Evolutionary conservation across 257 asterid species (phyloP), one percentile per base, ranked within the genome.

Genomic region (Solanum medicagineum): DNA sequence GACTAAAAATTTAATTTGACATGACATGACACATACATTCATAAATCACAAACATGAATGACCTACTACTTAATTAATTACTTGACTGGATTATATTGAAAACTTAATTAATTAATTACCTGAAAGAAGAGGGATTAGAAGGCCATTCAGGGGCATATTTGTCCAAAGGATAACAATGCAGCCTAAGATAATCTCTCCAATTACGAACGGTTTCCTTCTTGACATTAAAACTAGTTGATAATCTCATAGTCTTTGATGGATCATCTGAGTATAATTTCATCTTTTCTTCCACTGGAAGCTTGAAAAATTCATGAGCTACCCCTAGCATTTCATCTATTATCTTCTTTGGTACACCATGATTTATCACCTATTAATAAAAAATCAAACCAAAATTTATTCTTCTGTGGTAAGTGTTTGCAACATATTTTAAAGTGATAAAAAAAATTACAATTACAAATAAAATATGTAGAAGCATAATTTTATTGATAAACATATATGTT

Each of bases 101-200:
- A 13, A 71, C 3, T 13, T 0, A 15, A 71, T 26, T 49, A 49
- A n/a, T 59, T 59, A 59, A 59, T 63, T 40, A 68, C 98, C 90
- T 94, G 96, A 96, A 94, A 69, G 94, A 70, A 1, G 95, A 36
- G 13, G 98, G 99, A 69, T 91, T 94, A n/a, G 91, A 89, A 36
- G 99, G 99, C 99, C 99, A 96, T 59, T 96, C 94, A 0, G 91
- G 59, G 22, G 83, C 91, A 83, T 90, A 94, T 22, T 92, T 85
- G 10, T 96, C 94, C 84, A 94, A 77, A 80, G 99, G 98, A 90
- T 93, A 86, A 85, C 98, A 94, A 83, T 96, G 98, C 45, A 96
- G 98, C 87, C 98, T 89, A 22, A 96, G 96, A 88, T 96, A 96
- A 84, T 96, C 99, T 80, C 99, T 94, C 99, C 99, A 95, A 59